Base-by-base conservation (phyloP, 495 filamentous ascomycete genomes). In the Saxispiralis lemnorum region DNA sequence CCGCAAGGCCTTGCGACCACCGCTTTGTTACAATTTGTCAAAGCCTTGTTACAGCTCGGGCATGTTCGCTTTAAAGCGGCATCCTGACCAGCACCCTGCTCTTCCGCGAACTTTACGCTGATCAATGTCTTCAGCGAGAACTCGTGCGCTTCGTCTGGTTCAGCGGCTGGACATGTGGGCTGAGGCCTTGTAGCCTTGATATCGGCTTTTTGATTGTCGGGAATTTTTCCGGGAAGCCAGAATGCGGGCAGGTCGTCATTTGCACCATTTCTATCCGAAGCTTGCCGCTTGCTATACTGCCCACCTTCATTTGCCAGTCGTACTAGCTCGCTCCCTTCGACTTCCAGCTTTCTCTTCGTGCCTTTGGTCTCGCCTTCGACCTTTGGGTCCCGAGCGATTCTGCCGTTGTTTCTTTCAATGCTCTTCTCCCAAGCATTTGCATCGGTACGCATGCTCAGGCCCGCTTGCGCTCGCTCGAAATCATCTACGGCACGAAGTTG, bases 1-100 rank as follows among this genome's bases (percentile, higher is more conserved):
- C 89, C 89, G 56, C 89, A 97, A 0, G 87, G 86, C 60, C 86
- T 89, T 1, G 85, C 81, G 10, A 97, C 65, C 61, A 82, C 76
- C 7, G 85, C 88, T 56, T 83, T 85, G 13, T 81, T 76, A 5
- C 78, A 71, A 58, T 96, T 96, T 49, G 69, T 78, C 19, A 97
- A 64, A 0, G 63, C 75, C 65, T 88, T 94, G 52, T 81, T 79
- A 63, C 89, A 97, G 40, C 80, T 79, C 0, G 89, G 89, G 62
- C 89, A 97, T 43, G 83, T 72, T 21, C 79, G 68, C 32, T 69
- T 66, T 7, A 16, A 13, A 7, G 2, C 40, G 31, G 13, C 13
- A 7, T 64, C 49, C 7, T 64, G 58, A 19, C 67, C 69, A 2
- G 66, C 71, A 7, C 66, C 61, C 24, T 73, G 72, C 46, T 87